Conservation (phyloP, 331 rosid species). For the Phaseolus coccineus region DNA sequence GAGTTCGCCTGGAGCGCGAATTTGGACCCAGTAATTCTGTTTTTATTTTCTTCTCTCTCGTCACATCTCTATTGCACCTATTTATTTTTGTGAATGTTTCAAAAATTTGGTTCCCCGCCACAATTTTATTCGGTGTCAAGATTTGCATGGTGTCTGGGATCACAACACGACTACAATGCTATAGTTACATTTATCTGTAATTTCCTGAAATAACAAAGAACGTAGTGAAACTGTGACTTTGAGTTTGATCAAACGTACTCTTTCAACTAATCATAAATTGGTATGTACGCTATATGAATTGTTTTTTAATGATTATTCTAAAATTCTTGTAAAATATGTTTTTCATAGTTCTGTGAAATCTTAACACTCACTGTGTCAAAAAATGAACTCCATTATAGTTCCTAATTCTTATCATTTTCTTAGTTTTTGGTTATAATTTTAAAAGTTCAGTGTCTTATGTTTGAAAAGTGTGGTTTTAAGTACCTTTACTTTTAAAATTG, state of each 20-base stretch:
- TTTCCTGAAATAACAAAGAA: not conserved
- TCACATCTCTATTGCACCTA: conserved; percentile 25
- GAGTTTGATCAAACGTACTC: not conserved
- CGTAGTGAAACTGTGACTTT: not conserved
- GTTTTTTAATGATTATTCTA: not conserved
- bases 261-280: not conserved
- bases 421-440: not conserved
- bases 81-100: conserved; percentile 19
- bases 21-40: conserved; percentile 65
- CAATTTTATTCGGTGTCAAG: not conserved
- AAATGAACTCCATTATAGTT: not conserved
- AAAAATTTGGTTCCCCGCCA: not conserved
- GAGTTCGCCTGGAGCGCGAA: conserved; percentile 77
- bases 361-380: not conserved
- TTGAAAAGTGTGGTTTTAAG: not conserved
- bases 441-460: not conserved
- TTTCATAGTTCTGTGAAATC: not conserved
- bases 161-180: too few species aligned
- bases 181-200: not conserved
- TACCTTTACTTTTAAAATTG: not conserved
- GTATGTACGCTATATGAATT: too few species aligned
- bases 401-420: not conserved
- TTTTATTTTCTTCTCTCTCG: not conserved
- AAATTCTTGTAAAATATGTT: not conserved
- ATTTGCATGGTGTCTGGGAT: not conserved